Base-by-base conservation (phyloP, 768 basidiomycete species). In the Termitomyces sp. region DNA sequence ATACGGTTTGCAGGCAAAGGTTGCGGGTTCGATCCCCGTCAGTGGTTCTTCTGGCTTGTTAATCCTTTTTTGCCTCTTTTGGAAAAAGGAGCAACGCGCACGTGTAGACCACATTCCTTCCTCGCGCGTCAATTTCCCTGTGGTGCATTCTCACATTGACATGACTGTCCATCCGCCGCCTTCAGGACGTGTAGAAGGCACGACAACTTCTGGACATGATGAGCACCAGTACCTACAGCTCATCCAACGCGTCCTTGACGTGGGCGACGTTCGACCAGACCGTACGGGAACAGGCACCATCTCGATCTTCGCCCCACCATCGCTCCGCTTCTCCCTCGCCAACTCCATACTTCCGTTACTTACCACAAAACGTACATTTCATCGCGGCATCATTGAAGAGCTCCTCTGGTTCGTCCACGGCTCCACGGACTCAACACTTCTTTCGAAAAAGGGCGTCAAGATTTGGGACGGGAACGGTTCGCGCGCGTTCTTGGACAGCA, bases 401-500 rank as follows among this genome's bases (percentile, higher is more conserved):
- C 84, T 99, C 1, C 77, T 98, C 7, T 99, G 96, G 96, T 99
- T 99, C 66, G 74, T 97, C 16, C 76, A 78, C 38, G 95, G 96
- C 1, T 80, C 78, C 8, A 98, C 95, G 0, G 93, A 97, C 73
- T 84, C 90, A 0, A 85, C 75, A 6, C 63, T 86, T 0, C 80
- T 99, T 42, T 83, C 86, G 1, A 77, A 80, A 32, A 91, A 91
- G 68, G 94, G 92, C 53, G 82, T 98, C 60, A 90, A 91, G 70
- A 98, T 99, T 65, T 99, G 97, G 97, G 94, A 98, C 68, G 94
- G 95, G 0, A 98, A 99, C 62, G 95, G 93, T 8, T 88, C 88
- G 2, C 83, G 87, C 60, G 88, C 84, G 63, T 98, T 96, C 66
- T 73, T 98, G 30, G 91, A 94, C 67, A 80, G 81, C 57, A 78